Base-by-base conservation (phyloP, 805 yeast species). In the Lachancea waltii region DNA sequence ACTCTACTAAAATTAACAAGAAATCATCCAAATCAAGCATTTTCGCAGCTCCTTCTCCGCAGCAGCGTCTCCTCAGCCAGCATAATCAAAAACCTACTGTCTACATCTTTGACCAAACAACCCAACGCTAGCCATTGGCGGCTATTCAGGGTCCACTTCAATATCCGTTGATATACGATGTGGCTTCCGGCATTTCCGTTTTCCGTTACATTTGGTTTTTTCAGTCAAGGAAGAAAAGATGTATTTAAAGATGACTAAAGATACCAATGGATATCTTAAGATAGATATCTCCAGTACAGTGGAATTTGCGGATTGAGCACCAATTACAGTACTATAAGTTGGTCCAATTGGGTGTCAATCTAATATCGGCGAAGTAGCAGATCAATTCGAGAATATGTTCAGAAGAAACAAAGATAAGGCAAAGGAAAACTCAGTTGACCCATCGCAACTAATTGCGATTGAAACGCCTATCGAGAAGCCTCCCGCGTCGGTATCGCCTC, bases 401-500 rank as follows among this genome's bases (percentile, higher is more conserved):
- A 53, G 47, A 40, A 51, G 50, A 42, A 43, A 53, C 31, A 36
- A 47, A 35, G 51, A 53, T 37, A 58, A 51, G 45, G 51, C 40
- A 19, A 43, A 44, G 43, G 50, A 44, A 45, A 44, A 28, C 16
- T 36, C 47, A 25, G 47, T 50, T 11, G 43, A 53, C 16, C 31
- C 46, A 5, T 49, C 48, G 7, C 58, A 61, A 29, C 45, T 60
- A 23, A 58, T 68, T 25, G 51, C 59, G 39, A 42, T 56, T 3
- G 49, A 50, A 4, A 45, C 56, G 35, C 94, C 95, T 1, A 80
- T 85, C 49, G 69, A 65, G 24, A 54, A 50, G 5, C 77, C 85
- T 2, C 76, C 83, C 7, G 51, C 62, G 1, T 55, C 60, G 21
- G 60, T 81, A n/a, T n/a, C n/a, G n/a, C n/a, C n/a, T n/a, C n/a